Conservation (phyloP, 495 filamentous ascomycete species). For the Penicillium mononematosum region DNA sequence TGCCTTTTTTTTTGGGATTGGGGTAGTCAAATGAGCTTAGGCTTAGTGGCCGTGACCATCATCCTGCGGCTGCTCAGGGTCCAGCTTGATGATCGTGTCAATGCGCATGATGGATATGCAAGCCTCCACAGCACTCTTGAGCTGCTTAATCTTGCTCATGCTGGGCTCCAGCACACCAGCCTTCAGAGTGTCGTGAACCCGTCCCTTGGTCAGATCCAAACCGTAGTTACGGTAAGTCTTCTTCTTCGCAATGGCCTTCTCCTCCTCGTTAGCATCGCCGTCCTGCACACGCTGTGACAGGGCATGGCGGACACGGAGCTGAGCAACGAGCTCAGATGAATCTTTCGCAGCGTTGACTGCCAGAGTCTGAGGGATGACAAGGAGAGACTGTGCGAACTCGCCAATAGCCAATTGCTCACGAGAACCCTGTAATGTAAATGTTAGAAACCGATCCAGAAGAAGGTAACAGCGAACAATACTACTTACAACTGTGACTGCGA, state of each 20-base stretch:
- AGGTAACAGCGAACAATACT: conserved; percentile 1
- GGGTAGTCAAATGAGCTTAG: conserved; percentile 17
- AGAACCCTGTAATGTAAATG: conserved; percentile 60
- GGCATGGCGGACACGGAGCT: conserved; percentile 92
- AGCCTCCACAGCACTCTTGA: conserved; percentile 98
- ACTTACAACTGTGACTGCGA: conserved; percentile 89
- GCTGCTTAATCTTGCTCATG: conserved; percentile 97
- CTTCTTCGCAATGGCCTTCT: conserved; percentile 83
- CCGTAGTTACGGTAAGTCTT: conserved; percentile 99
- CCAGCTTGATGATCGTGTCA: conserved; percentile 97
- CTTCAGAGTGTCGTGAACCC: conserved; percentile 91
- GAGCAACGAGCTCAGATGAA: conserved; percentile 88
- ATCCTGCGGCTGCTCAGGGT: conserved; percentile 78
- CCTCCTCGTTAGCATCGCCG: conserved; percentile 77
- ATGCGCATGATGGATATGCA: conserved; percentile 99
- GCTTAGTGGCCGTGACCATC: conserved; percentile 56
- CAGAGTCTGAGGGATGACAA: conserved; percentile 93
- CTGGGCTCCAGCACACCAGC: conserved; percentile 93
- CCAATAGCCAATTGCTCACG: conserved; percentile 97
- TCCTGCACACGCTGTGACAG: conserved; percentile 87
- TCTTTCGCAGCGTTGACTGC: conserved; percentile 98
- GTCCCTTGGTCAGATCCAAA: conserved; percentile 83
- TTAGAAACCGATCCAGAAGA: conserved; percentile 17
- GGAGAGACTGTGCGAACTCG: conserved; percentile 92
- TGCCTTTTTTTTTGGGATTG: conserved; percentile 26